Base-by-base conservation (phyloP, 805 yeast species). In the Barnettozyma vustinii region DNA sequence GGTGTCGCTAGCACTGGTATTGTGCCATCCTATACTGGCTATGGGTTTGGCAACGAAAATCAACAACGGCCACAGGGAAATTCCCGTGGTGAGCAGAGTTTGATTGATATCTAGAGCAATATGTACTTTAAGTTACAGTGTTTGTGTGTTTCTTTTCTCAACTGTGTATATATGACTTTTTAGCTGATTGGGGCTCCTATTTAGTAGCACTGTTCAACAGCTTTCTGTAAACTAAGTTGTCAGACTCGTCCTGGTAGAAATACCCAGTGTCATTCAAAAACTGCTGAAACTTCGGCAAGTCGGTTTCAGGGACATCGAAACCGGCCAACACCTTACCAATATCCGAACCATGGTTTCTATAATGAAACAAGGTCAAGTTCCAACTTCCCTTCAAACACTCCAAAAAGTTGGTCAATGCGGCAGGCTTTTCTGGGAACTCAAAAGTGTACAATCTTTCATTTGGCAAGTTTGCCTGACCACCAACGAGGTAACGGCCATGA, bases 381-480 rank as follows among this genome's bases (percentile, higher is more conserved):
- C 98, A 94, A 45, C 82, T 81, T 23, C 76, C 75, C 60, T 84
- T 80, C 63, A 94, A 68, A 16, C 83, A 75, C 25, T 76, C 77
- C 60, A 94, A 75, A 70, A 94, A 94, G 50, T 79, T 84, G 26
- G 84, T 79, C 60, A 94, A 74, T 1, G 99, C 97, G 43, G 97
- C 96, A 2, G 99, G 98, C 61, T 94, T 83, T 63, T 94, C 99
- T 13, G 99, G 99, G 74, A 94, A 95, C 67, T 90, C 97, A 60
- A 94, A 94, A 44, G 85, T 77, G 57, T 82, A 79, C 33, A 94
- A 68, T 58, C 84, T 81, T 68, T 94, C 99, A 55, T 87, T 76
- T 26, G 79, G 75, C 18, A 87, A 80, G 20, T 74, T 68, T 0
- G 91, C 80, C 52, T 85, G 82, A 50, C 99, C 99, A 50, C 99